Conservation (phyloP, 2,329 filamentous ascomycete genomes). For the Fusarium falciforme region DNA sequence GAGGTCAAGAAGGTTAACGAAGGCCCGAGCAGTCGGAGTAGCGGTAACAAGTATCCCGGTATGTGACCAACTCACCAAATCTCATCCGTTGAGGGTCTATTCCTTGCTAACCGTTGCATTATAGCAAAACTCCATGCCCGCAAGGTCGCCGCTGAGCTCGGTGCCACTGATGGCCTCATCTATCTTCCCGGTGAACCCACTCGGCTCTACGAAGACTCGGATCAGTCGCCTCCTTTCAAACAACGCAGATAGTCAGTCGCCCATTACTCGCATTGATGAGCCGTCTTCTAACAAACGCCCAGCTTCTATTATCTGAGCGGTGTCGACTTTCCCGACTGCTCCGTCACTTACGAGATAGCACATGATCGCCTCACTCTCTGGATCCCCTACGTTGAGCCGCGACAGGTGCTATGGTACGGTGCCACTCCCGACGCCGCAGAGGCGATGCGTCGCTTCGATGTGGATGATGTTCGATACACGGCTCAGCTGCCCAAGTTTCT, state of each 20-base stretch:
- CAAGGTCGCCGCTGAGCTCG: conserved; percentile 65
- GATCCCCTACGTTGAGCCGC: conserved; percentile 75
- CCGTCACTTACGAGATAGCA: conserved; percentile 67
- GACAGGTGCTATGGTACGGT: conserved; percentile 72
- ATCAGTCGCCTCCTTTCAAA: conserved; percentile 66
- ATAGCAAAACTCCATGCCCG: conserved; percentile 68
- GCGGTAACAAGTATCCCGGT: conserved; percentile 53
- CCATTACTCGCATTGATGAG: background rate
- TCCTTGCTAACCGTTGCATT: background rate
- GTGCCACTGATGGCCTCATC: conserved; percentile 62
- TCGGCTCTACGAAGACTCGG: conserved; percentile 67
- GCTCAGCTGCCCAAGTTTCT: conserved; percentile 63
- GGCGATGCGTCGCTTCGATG: conserved; percentile 71
- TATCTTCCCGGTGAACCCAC: conserved; percentile 66
- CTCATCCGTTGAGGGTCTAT: background rate
- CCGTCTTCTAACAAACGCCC: background rate
- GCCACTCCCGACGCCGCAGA: conserved; percentile 69
- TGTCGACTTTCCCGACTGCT: conserved; percentile 64
- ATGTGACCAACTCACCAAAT: conserved; percentile 14
- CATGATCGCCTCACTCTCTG: conserved; percentile 76
- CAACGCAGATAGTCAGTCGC: conserved; percentile 67
- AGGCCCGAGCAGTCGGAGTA: conserved; percentile 26
- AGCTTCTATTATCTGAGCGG: conserved; percentile 72
- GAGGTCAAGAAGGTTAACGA: conserved; percentile 50
- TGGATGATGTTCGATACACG: conserved; percentile 76